Evolutionary conservation across 108 stramenopile genomes (phyloP), one percentile per base, ranked within the genome.

Genomic region (Fragilaria crotonensis): DNA sequence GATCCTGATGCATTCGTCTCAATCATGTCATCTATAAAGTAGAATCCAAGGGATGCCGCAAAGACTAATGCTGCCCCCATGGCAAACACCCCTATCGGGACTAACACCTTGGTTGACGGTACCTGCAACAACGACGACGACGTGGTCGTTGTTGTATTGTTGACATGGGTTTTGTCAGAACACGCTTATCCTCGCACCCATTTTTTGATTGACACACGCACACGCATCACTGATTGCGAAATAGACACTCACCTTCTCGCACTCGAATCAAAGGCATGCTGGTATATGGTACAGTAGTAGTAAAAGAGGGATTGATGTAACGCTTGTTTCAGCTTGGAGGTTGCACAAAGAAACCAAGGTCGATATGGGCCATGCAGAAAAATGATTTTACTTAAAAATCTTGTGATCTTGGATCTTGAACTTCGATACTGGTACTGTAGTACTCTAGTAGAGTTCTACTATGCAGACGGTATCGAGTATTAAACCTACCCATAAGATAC

Each of bases 11-110:
- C 73, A 55, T 68, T 45, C 4, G 66, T 53, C 0, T 18, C 57
- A 17, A 81, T 81, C 65, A 77, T 60, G 14, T 72, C 73, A 41
- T 69, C 65, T 48, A 81, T 66, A 3, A 3, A 56, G 50, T 74
- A 68, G 50, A 81, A 81, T 27, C 76, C 80, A 22, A 54, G 5
- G 25, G 53, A 7, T 9, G 19, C 53, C 5, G 5, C 28, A 4
- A 7, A 25, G 9, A 54, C 5, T 30, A 54, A 30, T 7, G 5
- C 28, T 7, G n/a, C 5, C 4, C 53, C 53, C 5, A 25, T 11
- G 7, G n/a, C 14, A 27, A 54, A 14, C 9, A 54, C 53, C 7
- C n/a, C 53, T 22, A 29, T 14, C 53, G 7, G 53, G 22, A 41
- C 14, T 41, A 41, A 41, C 36, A 41, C 36, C 36, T 11, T 7